Percentiles rank a stretch among this genome's conserved stretches.
Evolutionary conservation across 345 rosid species (phyloP).

Genomic region (Pelargonium nanum): DNA sequence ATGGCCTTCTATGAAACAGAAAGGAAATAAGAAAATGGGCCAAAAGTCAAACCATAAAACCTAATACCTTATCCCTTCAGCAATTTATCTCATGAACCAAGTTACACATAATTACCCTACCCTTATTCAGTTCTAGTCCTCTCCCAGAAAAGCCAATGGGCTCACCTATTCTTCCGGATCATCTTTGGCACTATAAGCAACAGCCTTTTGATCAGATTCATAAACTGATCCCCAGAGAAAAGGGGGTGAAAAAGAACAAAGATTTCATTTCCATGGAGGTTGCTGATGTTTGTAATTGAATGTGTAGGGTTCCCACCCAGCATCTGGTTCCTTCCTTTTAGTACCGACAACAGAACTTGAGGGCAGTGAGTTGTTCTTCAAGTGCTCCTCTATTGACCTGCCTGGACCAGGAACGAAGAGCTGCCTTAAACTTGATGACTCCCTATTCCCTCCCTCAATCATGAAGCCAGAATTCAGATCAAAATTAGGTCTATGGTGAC

Average conservation of each 20-base stretch:
- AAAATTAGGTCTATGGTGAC: slow-evolving; percentile 42
- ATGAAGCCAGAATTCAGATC: slow-evolving; percentile 65
- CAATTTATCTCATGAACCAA: slow-evolving; percentile 40
- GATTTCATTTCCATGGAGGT: slow-evolving; percentile 60
- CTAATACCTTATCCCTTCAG: slow-evolving; percentile 20
- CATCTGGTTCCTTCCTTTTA: slow-evolving; percentile 79
- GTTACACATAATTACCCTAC: slow-evolving; percentile 22
- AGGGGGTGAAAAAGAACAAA: not conserved
- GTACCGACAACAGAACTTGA: slow-evolving; percentile 54
- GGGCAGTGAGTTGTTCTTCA: slow-evolving; percentile 40
- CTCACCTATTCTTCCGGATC: slow-evolving; percentile 12
- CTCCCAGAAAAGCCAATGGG: slow-evolving; percentile 26
- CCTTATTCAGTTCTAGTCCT: slow-evolving; percentile 34
- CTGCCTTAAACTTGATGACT: slow-evolving; percentile 43
- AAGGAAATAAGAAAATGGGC: slow-evolving; percentile 15
- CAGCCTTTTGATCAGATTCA: slow-evolving; percentile 9
- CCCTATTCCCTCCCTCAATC: slow-evolving; percentile 50
- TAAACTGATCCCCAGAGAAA: not conserved
- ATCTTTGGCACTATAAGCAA: no score
- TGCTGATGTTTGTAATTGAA: slow-evolving; percentile 37
- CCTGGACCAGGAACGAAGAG: slow-evolving; percentile 47
- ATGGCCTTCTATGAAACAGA: slow-evolving; percentile 31
- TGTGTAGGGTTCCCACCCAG: slow-evolving; percentile 52
- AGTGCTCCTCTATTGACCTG: slow-evolving; percentile 45
- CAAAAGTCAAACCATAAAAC: slow-evolving; percentile 26